Base-by-base conservation (phyloP, 345 rosid genomes). In the Toxicodendron radicans region DNA sequence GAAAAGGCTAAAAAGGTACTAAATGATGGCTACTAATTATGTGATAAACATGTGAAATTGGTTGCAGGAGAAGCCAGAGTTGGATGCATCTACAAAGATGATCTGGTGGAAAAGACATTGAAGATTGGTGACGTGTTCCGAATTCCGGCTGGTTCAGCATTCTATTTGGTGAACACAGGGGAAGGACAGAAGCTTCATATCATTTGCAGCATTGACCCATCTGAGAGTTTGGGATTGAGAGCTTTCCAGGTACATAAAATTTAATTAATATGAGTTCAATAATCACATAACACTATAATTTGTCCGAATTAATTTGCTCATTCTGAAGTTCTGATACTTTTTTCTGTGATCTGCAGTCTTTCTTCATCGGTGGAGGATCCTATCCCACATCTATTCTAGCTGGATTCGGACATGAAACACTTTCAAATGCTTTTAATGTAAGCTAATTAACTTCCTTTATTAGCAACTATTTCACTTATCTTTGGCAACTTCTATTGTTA, bases 331-430 rank as follows among this genome's bases (percentile, higher is more conserved):
- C 46, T 48, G n/a, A 20, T 41, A 1, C 16, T 64, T 23, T 20
- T 68, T 4, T 21, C 49, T 64, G 10, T 70, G 17, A n/a, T 59
- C 65, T 73, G 76, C 85, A 93, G 94, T 89, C 97, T 43, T 93
- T 95, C 92, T 93, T 87, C 78, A 75, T 95, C 1, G 97, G 92
- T 27, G 98, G 97, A 78, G 98, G 98, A 21, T 74, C 79, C 24
- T 60, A 86, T 76, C 89, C 87, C 10, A 18, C 83, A 1, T 89
- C 98, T 46, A 65, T 92, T 66, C 87, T 92, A 4, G 76, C 89
- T 10, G 94, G 98, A 24, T 95, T 95, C 35, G 87, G 82, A 12
- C 81, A 41, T 0, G 82, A 89, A 68, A 87, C 91, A 6, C 88
- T 95, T 32, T 76, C 93, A 13, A 82, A 84, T 54, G 98, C 97